Evolutionary conservation across 257 asterid species (phyloP).

Genomic region (Pogostemon cablin): DNA sequence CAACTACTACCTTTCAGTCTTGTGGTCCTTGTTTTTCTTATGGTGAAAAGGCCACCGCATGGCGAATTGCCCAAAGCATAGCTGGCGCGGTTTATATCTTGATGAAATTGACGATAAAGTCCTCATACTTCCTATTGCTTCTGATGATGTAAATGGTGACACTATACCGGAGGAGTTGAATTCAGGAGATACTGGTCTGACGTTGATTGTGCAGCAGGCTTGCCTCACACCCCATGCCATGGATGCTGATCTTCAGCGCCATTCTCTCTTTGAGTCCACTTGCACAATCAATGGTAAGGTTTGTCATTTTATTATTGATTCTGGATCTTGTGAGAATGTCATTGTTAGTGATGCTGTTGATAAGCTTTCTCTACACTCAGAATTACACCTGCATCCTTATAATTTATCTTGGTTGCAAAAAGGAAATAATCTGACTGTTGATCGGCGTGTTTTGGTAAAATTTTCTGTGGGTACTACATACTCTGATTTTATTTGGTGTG

Average conservation of each 20-base stretch:
- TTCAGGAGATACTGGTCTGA: background rate
- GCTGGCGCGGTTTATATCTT: background rate
- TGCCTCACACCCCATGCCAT: background rate
- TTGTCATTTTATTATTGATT: background rate
- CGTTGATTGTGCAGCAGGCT: background rate
- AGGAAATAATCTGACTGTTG: background rate
- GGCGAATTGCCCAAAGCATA: background rate
- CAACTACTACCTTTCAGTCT: background rate
- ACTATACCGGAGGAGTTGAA: rapidly evolving
- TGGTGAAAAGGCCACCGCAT: background rate
- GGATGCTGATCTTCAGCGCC: background rate
- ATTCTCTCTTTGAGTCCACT: background rate
- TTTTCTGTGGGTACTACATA: background rate
- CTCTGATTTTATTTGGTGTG: background rate
- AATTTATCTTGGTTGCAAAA: background rate
- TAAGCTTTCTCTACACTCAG: background rate
- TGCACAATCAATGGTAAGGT: slow-evolving; percentile 9
- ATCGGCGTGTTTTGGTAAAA: background rate
- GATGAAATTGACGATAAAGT: background rate
- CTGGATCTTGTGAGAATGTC: slow-evolving; percentile 3
- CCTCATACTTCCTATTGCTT: rapidly evolving
- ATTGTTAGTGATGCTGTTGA: background rate
- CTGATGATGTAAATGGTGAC: background rate
- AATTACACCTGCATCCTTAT: background rate
- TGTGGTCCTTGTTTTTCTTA: background rate